A percentile compares a stretch with the other conserved stretches of the same genome.
phyloP scores from a whole-genome alignment of 139 green algal genomes.

The Diplosphaera chodatii region DNA sequence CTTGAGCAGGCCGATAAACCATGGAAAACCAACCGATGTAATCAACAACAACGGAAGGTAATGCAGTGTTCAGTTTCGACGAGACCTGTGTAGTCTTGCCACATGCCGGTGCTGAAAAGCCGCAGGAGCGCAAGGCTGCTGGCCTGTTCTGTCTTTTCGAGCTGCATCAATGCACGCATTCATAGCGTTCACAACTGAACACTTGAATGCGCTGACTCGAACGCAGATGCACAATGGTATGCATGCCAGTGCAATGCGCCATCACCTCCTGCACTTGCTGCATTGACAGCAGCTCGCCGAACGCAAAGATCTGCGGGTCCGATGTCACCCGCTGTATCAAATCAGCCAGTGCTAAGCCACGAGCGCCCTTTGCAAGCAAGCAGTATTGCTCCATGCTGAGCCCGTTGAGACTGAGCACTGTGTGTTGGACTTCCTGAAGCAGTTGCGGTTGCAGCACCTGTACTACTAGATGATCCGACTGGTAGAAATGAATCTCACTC shows the following conservation, averaged over 20 bases:
- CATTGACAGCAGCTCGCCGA: slow-evolving; percentile 80
- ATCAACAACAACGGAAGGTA: too few species aligned
- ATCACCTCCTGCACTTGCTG: slow-evolving; percentile 63
- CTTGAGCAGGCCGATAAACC: too few species aligned
- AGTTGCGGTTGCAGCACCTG: too few species aligned
- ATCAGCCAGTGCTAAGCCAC: slow-evolving; percentile 43
- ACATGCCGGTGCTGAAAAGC: slow-evolving; percentile 82
- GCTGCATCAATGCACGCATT: slow-evolving; percentile 21
- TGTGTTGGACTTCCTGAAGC: too few species aligned
- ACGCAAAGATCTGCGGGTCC: slow-evolving; percentile 77
- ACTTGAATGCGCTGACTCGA: too few species aligned
- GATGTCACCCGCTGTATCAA: slow-evolving; percentile 64
- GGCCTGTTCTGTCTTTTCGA: slow-evolving; percentile 32
- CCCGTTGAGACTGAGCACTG: background rate
- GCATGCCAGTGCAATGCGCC: too few species aligned
- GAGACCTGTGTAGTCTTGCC: slow-evolving; percentile 69
- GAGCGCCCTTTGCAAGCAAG: slow-evolving; percentile 57
- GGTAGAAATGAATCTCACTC: too few species aligned
- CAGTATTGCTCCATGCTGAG: slow-evolving; percentile 54
- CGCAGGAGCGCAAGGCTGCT: slow-evolving; percentile 43
- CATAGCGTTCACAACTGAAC: too few species aligned
- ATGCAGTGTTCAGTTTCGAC: too few species aligned
- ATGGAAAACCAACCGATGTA: too few species aligned
- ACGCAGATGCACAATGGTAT: too few species aligned
- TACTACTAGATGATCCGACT: too few species aligned